phyloP scores from a whole-genome alignment of 2,329 filamentous ascomycete species.

The Aspergillus ibericus region DNA sequence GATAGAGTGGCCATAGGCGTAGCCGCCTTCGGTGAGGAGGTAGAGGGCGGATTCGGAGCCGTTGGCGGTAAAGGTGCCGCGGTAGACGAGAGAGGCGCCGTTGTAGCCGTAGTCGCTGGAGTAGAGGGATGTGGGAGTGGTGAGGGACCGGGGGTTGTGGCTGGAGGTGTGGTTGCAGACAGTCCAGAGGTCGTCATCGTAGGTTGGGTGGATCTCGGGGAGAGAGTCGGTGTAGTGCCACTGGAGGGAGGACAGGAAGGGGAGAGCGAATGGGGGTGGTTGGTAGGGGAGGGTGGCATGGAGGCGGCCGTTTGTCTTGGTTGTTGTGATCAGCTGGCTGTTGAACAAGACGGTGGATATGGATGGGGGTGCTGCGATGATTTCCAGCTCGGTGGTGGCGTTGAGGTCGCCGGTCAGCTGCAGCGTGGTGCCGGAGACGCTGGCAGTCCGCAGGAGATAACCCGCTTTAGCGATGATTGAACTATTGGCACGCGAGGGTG shows the following conservation, averaged over 20 bases:
- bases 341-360: conserved; percentile 13
- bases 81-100: conserved; percentile 28
- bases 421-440: neutral
- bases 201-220: conserved; percentile 12
- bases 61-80: conserved; percentile 29
- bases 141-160: conserved; percentile 13
- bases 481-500: conserved; percentile 17
- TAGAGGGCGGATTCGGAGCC: conserved; percentile 24
- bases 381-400: conserved; percentile 15
- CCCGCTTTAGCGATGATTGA: conserved; percentile 28
- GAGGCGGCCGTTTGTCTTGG: neutral
- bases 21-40: conserved; percentile 25
- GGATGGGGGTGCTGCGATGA: conserved; percentile 12
- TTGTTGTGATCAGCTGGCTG: conserved; percentile 3
- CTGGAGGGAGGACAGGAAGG: conserved; percentile 10
- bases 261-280: conserved; percentile 6
- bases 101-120: conserved; percentile 34
- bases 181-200: conserved; percentile 17
- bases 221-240: conserved; percentile 21
- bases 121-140: conserved; percentile 28
- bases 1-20: conserved; percentile 27
- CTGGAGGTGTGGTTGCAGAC: conserved; percentile 3
- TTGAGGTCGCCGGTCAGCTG: conserved; percentile 18
- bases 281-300: conserved; percentile 10
- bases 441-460: conserved; percentile 26